Evolutionary conservation across 2,329 filamentous ascomycete species (phyloP).

Genomic region (Aspergillus ruber): DNA sequence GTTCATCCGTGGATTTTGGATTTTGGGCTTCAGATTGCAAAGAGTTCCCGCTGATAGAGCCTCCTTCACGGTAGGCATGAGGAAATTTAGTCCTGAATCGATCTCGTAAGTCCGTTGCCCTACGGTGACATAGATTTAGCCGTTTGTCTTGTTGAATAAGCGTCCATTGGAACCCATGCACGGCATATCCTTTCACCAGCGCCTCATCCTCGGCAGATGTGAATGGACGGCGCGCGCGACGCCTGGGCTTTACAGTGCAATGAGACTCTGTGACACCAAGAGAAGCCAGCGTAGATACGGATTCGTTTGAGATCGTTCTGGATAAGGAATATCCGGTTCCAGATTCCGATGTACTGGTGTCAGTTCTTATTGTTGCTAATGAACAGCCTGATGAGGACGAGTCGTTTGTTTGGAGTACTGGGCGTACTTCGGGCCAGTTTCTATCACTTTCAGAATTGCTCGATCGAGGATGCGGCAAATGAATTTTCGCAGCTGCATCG

Average conservation of each 20-base stretch:
- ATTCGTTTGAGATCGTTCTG: constrained; percentile 23
- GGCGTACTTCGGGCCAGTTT: background rate
- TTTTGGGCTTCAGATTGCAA: constrained; percentile 11
- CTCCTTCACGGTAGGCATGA: constrained; percentile 46
- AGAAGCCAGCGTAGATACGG: constrained; percentile 26
- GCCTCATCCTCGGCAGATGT: constrained; percentile 53
- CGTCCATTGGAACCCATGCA: constrained; percentile 56
- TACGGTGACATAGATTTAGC: constrained; percentile 46
- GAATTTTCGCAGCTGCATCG: constrained; percentile 17
- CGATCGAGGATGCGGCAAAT: constrained; percentile 18
- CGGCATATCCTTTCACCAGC: constrained; percentile 52
- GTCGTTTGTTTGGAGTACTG: constrained; percentile 1
- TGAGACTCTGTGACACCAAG: constrained; percentile 48
- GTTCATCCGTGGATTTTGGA: constrained; percentile 3
- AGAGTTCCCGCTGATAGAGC: constrained; percentile 31
- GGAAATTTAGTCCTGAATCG: constrained; percentile 56
- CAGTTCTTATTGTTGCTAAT: constrained; percentile 10
- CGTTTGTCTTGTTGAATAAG: constrained; percentile 51
- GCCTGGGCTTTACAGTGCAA: constrained; percentile 38
- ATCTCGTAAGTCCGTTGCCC: constrained; percentile 55
- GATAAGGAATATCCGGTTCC: constrained; percentile 11
- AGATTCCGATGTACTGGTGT: constrained; percentile 6
- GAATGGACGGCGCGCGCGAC: constrained; percentile 51
- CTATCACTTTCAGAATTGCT: constrained; percentile 10
- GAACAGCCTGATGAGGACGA: constrained; percentile 13